phyloP scores from a whole-genome alignment of 2,329 filamentous ascomycete species.

The Diaporthe eres region DNA sequence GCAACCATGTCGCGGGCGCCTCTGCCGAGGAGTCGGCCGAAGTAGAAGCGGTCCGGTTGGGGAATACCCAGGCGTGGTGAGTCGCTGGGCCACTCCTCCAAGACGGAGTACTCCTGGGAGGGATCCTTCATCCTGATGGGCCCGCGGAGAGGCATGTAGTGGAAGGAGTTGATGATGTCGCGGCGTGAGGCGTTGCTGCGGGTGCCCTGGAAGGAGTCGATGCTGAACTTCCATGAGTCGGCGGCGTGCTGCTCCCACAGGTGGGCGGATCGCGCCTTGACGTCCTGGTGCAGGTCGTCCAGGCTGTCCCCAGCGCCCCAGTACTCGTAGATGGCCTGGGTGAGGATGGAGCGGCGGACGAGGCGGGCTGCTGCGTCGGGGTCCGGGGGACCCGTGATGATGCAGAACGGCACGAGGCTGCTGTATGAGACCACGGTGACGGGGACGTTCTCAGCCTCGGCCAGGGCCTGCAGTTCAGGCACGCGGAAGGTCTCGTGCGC shows the following conservation, averaged over 20 bases:
- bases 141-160: constrained; percentile 83
- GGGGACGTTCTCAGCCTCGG: constrained; percentile 75
- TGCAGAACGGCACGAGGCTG: constrained; percentile 86
- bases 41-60: constrained; percentile 74
- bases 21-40: constrained; percentile 79
- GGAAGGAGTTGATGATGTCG: constrained; percentile 86
- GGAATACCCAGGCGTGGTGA: constrained; percentile 61
- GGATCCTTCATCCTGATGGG: constrained; percentile 82
- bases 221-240: constrained; percentile 83
- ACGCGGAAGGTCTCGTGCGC: constrained; percentile 91
- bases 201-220: constrained; percentile 87
- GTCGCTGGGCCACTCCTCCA: constrained; percentile 82
- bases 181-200: constrained; percentile 74
- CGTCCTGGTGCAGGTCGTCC: constrained; percentile 75
- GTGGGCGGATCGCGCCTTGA: constrained; percentile 70
- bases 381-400: constrained; percentile 76
- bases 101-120: constrained; percentile 82
- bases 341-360: constrained; percentile 83
- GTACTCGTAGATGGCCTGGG: constrained; percentile 87
- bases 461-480: constrained; percentile 87
- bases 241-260: constrained; percentile 77
- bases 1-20: constrained; percentile 77
- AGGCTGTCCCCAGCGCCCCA: constrained; percentile 84
- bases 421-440: constrained; percentile 83
- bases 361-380: constrained; percentile 75